phyloP scores from a whole-genome alignment of 73 alveolate species.

The Paramecium sexaurelia region DNA sequence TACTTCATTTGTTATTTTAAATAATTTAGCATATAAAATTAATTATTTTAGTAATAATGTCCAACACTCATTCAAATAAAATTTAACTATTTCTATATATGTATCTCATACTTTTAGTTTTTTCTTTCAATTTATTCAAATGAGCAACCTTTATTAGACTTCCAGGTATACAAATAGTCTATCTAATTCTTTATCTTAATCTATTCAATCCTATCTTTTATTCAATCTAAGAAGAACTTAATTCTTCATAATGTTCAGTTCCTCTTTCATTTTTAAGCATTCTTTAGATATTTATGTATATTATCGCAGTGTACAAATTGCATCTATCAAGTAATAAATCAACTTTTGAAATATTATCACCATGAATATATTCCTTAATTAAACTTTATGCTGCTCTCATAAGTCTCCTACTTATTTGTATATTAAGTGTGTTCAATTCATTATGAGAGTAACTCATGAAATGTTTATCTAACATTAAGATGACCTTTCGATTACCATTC shows the following conservation, averaged over 20 bases:
- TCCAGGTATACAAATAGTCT: conserved; percentile 6
- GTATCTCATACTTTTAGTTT: background rate
- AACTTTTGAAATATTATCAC: background rate
- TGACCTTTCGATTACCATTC: conserved; percentile 3
- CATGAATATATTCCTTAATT: background rate
- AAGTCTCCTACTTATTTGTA: conserved; percentile 11
- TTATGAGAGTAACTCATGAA: background rate
- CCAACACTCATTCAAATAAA: conserved; percentile 3
- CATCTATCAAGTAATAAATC: conserved; percentile 7
- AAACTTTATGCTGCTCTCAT: background rate
- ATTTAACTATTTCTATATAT: conserved; percentile 10
- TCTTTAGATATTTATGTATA: background rate
- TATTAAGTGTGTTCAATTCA: background rate
- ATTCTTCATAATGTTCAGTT: conserved; percentile 13
- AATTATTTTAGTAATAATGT: background rate
- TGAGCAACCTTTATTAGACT: background rate
- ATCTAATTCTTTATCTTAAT: background rate
- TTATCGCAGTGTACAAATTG: background rate
- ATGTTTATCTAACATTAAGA: background rate
- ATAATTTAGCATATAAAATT: background rate
- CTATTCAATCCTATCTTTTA: background rate
- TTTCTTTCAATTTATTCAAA: background rate
- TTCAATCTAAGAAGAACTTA: background rate
- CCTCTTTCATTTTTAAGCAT: conserved; percentile 4
- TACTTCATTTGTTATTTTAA: background rate